Percentiles rank a stretch among this genome's conserved stretches.
These are phyloP conservation scores for Penicillium sp. DNA, from an alignment of 2,329 filamentous ascomycete species.

Conservation along the genomic window DNA sequence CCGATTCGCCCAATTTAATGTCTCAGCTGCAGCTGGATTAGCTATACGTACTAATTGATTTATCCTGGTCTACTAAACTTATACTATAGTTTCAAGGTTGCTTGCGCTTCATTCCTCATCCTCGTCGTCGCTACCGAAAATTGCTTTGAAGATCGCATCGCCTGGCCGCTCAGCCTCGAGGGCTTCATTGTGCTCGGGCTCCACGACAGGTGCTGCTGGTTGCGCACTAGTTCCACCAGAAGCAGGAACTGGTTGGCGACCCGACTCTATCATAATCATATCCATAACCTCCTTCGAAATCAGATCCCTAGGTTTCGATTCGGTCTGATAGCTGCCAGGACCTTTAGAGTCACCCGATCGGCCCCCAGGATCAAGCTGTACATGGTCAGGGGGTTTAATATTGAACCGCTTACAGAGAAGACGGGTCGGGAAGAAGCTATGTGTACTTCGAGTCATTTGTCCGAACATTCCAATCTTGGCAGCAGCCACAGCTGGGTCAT, in stretches of 20 bases:
- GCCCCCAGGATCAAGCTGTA: constrained; percentile 54
- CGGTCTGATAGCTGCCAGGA: constrained; percentile 29
- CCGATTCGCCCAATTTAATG: neutral
- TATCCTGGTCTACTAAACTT: neutral
- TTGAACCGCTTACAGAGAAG: constrained; percentile 94
- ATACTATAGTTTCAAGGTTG: neutral
- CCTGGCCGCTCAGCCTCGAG: constrained; percentile 71
- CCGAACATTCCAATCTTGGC: constrained; percentile 93
- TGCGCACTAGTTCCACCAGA: constrained; percentile 12
- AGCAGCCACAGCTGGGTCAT: constrained; percentile 80
- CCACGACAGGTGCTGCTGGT: constrained; percentile 45
- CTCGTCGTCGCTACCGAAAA: constrained; percentile 86
- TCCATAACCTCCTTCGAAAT: constrained; percentile 57
- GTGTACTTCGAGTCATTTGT: constrained; percentile 70
- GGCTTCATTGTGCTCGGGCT: constrained; percentile 75
- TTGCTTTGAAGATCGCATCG: constrained; percentile 83
- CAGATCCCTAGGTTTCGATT: constrained; percentile 44
- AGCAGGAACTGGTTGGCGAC: constrained; percentile 21
- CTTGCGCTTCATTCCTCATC: constrained; percentile 50
- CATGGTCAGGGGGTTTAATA: constrained; percentile 72
- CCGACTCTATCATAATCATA: constrained; percentile 51
- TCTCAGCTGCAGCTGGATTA: neutral
- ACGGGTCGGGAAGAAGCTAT: constrained; percentile 75
- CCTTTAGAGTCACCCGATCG: constrained; percentile 34
- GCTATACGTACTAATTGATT: neutral